Evolutionary conservation across 2,329 filamentous ascomycete genomes (phyloP).

Genomic region (Catunica adiposa): DNA sequence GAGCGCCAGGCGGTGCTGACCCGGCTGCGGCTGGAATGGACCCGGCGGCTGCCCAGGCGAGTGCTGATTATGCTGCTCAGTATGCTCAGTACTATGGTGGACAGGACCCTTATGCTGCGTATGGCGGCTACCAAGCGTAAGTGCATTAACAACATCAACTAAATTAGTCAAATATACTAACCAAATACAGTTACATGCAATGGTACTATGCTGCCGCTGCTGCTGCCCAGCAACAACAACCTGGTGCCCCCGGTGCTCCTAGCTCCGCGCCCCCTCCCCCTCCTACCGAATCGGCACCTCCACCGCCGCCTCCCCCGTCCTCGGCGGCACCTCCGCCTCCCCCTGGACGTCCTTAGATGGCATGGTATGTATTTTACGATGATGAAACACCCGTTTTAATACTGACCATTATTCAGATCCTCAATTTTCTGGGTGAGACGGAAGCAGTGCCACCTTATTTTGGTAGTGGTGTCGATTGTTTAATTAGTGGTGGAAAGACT

Average conservation of each 20-base stretch:
- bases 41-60: conserved; percentile 6
- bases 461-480: background rate
- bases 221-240: conserved; percentile 31
- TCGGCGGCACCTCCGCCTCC: conserved; percentile 26
- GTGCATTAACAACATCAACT: conserved; percentile 15
- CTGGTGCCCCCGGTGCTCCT: background rate
- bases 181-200: conserved; percentile 37
- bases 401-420: background rate
- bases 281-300: too few relatives aligned
- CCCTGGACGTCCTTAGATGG: conserved; percentile 25
- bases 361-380: conserved; percentile 32
- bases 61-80: conserved; percentile 55
- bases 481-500: background rate
- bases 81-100: conserved; percentile 69
- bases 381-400: background rate
- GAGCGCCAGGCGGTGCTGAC: conserved; percentile 18
- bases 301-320: too few relatives aligned
- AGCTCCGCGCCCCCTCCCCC: background rate
- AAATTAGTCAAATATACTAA: background rate
- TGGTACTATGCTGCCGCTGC: conserved; percentile 41
- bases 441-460: background rate
- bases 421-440: too few relatives aligned
- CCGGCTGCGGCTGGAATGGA: conserved; percentile 16
- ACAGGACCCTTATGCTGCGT: conserved; percentile 73
- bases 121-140: conserved; percentile 72